phyloP scores from a whole-genome alignment of 1,284 basidiomycete species.

The Ceratorhiza oryzae-sativae region DNA sequence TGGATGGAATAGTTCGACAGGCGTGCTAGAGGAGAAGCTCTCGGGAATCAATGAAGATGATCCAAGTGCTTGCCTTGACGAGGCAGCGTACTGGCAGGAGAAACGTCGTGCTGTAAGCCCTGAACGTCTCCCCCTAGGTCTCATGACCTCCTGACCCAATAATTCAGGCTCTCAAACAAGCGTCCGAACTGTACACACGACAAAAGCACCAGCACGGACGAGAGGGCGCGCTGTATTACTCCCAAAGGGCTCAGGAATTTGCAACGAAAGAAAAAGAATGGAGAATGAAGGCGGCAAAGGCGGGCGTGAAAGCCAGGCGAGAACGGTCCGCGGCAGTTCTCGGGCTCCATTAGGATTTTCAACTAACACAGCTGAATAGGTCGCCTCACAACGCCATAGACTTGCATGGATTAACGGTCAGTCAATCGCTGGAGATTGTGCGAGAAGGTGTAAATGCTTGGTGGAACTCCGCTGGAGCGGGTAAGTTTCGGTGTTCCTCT shows the following conservation, averaged over 20 bases:
- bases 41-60: conserved; percentile 5
- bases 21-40: not conserved
- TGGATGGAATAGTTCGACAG: not conserved
- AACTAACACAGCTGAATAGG: not conserved
- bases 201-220: conserved; percentile 34
- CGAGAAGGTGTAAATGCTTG: conserved; percentile 38
- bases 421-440: conserved; percentile 36
- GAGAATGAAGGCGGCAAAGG: conserved; percentile 38
- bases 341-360: not conserved
- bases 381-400: conserved; percentile 35
- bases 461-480: conserved; percentile 38
- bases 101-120: conserved; percentile 15
- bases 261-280: conserved; percentile 36
- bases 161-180: conserved; percentile 24
- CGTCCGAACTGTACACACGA: conserved; percentile 20
- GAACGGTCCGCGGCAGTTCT: conserved; percentile 16
- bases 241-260: conserved; percentile 26
- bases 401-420: conserved; percentile 37
- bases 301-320: conserved; percentile 22
- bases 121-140: too few relatives aligned
- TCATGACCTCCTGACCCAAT: not conserved
- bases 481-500: not conserved
- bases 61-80: conserved; percentile 11
- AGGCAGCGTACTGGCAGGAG: conserved; percentile 30
- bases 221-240: conserved; percentile 39